A percentile compares a stretch with the other conserved stretches of the same genome.
Evolutionary conservation across 805 yeast species (phyloP).

Genomic region (Myxozyma udenii): DNA sequence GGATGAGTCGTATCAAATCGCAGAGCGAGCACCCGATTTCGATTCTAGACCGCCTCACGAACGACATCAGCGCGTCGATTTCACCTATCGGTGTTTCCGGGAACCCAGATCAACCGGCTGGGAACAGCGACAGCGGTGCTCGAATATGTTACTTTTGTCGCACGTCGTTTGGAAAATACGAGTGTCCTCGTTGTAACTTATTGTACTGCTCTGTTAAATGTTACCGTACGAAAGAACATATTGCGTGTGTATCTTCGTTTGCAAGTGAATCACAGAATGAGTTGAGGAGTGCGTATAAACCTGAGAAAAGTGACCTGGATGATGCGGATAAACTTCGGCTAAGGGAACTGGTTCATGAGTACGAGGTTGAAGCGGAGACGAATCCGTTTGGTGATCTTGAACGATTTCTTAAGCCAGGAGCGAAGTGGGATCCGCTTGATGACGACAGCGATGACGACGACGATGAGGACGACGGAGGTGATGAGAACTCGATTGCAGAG

Average conservation of each 20-base stretch:
- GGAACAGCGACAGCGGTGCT: not conserved
- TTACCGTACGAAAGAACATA: constrained; percentile 11
- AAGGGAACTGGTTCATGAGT: constrained; percentile 21
- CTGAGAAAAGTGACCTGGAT: not conserved
- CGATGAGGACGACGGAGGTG: constrained; percentile 5
- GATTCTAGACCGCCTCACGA: not conserved
- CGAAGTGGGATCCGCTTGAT: not conserved
- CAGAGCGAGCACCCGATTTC: too few species aligned
- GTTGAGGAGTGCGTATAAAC: not conserved
- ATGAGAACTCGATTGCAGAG: constrained; percentile 6
- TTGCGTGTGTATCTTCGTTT: constrained; percentile 15
- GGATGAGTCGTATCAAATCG: too few species aligned
- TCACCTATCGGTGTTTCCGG: not conserved
- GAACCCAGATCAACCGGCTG: not conserved
- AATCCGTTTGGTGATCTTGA: constrained; percentile 22
- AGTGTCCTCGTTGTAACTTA: constrained; percentile 22
- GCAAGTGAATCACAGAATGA: constrained; percentile 7
- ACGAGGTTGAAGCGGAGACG: constrained; percentile 21
- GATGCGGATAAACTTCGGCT: constrained; percentile 14
- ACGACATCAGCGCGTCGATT: not conserved
- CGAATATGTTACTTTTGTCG: constrained; percentile 15
- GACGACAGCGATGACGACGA: constrained; percentile 3
- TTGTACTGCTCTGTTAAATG: constrained; percentile 24
- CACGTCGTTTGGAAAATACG: constrained; percentile 13
- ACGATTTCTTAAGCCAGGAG: not conserved